Evolutionary conservation across 2,329 filamentous ascomycete species (phyloP), one percentile per base, ranked within the genome.

Genomic region (Annulohypoxylon truncatum): DNA sequence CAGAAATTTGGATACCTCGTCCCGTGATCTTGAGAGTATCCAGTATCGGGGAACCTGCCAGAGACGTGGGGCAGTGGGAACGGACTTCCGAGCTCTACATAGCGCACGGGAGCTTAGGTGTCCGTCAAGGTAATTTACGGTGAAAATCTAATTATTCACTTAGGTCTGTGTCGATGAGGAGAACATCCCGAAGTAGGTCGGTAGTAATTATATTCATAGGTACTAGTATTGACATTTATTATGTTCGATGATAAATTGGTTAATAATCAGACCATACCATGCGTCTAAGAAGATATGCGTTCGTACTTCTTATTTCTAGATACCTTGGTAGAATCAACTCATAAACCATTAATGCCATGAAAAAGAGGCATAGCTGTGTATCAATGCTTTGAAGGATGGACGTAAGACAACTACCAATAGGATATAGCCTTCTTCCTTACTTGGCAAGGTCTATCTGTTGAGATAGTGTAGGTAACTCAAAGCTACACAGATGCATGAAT

Each of bases 11-110:
- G 35, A 51, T 52, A 33, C 28, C 33, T 53, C 35, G 44, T 69
- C 67, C 61, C 67, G 64, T 69, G 67, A 69, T 63, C 54, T 60
- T 38, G 44, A 65, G 47, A 56, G 61, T 54, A 61, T 63, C 64
- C 67, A 69, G 61, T 55, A 53, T 55, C 58, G 48, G 58, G 64
- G 64, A 65, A 65, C 53, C 33, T 48, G 38, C 20, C 58, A 63
- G 52, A 42, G 57, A 31, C 61, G 60, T 68, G 67, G 61, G 65
- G 59, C 64, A 33, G 50, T 64, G 58, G 64, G 60, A 53, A 66
- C 61, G 65, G 61, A 65, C 64, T 63, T 67, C 61, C 61, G 61
- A 48, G 42, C 47, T 70, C 12, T 48, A 29, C 44, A 29, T 15
- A 12, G 10, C 12, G 13, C 18, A 54, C 31, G 42, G 60, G 51